These are phyloP conservation scores for Blastobotrys ciferrii DNA, from an alignment of 1,139 yeast genomes.

Conservation along the genomic window DNA sequence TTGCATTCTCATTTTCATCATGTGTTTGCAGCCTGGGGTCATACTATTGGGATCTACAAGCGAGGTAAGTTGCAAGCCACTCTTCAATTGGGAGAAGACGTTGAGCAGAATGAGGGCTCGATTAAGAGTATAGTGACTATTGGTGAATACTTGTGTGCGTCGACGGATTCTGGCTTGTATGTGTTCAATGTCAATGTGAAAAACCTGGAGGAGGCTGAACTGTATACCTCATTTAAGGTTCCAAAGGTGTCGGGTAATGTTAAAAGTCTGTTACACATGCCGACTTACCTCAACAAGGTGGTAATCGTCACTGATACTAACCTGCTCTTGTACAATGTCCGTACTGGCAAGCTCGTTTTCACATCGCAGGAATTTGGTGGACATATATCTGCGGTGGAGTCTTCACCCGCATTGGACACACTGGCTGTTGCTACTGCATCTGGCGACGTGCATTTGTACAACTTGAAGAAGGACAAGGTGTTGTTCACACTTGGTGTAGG, in stretches of 20 bases:
- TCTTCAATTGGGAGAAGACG: slow-evolving; percentile 40
- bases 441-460: slow-evolving; percentile 66
- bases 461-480: slow-evolving; percentile 66
- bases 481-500: slow-evolving; percentile 57
- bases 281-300: slow-evolving; percentile 88
- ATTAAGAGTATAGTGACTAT: slow-evolving; percentile 59
- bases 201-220: slow-evolving; percentile 45
- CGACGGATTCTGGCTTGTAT: slow-evolving; percentile 53
- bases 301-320: slow-evolving; percentile 65
- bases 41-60: slow-evolving; percentile 70
- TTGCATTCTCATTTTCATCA: slow-evolving; percentile 80
- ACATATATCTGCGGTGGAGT: slow-evolving; percentile 57
- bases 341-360: slow-evolving; percentile 72
- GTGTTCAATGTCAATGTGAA: slow-evolving; percentile 58
- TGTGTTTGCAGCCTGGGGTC: slow-evolving; percentile 75
- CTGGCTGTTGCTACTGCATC: slow-evolving; percentile 72
- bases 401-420: slow-evolving; percentile 84
- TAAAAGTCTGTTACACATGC: slow-evolving; percentile 73
- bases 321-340: slow-evolving; percentile 62
- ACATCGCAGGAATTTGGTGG: slow-evolving; percentile 48
- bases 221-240: slow-evolving; percentile 62
- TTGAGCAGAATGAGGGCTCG: slow-evolving; percentile 35
- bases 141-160: slow-evolving; percentile 75
- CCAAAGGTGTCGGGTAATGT: slow-evolving; percentile 64
- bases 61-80: slow-evolving; percentile 75